These are phyloP conservation scores for Xylaria flabelliformis DNA, from an alignment of 495 filamentous ascomycete species.

Conservation along the genomic window DNA sequence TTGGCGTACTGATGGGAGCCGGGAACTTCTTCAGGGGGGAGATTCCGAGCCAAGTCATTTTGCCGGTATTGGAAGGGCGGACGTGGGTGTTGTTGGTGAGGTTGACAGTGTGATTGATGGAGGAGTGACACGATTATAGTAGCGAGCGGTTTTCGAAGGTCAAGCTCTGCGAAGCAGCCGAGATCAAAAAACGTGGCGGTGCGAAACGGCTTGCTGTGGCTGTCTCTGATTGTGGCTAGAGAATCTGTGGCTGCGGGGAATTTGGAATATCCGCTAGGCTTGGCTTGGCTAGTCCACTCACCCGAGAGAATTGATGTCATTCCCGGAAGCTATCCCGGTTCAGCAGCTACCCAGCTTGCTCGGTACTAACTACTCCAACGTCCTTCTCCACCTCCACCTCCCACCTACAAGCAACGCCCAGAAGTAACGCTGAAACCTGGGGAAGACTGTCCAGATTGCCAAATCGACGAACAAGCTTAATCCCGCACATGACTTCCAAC, in stretches of 20 bases:
- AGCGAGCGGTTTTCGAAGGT: conserved; percentile 55
- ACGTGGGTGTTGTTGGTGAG: conserved; percentile 29
- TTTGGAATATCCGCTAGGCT: neutral
- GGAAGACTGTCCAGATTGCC: conserved; percentile 18
- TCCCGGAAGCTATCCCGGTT: conserved; percentile 9
- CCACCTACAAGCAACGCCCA: conserved; percentile 20
- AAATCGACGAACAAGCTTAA: conserved; percentile 15
- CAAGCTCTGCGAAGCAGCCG: conserved; percentile 29
- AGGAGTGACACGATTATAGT: conserved; percentile 31
- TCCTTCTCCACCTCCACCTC: conserved; percentile 32
- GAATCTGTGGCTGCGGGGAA: conserved; percentile 2
- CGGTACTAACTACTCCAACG: conserved; percentile 24
- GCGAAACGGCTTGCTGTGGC: conserved; percentile 6
- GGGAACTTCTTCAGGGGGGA: conserved; percentile 84
- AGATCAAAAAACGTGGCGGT: conserved; percentile 19
- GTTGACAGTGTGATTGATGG: conserved; percentile 31
- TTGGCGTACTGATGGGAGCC: conserved; percentile 78
- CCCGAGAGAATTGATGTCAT: conserved; percentile 23
- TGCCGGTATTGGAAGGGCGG: conserved; percentile 48
- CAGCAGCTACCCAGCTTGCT: conserved; percentile 24
- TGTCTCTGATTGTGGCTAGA: neutral
- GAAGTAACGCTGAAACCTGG: conserved; percentile 16
- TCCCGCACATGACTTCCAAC: conserved; percentile 8
- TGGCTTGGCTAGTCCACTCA: neutral
- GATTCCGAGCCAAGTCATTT: conserved; percentile 76